Evolutionary conservation across 2,329 filamentous ascomycete genomes (phyloP).

Genomic region (Pestalotiopsis sp.): DNA sequence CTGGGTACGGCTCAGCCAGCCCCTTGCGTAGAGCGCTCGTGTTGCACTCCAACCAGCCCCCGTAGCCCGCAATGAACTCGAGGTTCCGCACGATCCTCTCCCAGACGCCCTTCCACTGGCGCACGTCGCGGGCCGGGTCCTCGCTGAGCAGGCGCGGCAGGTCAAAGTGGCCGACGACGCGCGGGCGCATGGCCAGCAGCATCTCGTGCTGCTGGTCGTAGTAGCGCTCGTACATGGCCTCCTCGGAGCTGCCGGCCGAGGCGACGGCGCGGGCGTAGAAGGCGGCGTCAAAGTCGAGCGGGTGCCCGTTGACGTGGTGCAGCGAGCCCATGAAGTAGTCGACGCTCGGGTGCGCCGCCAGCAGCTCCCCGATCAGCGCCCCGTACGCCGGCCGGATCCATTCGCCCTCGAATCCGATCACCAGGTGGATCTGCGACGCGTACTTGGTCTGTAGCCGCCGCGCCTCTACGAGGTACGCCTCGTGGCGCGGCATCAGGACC

Average conservation of each 20-base stretch:
- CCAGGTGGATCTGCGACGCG: slow-evolving; percentile 70
- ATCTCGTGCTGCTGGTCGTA: slow-evolving; percentile 88
- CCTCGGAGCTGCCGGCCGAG: slow-evolving; percentile 53
- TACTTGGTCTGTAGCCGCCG: slow-evolving; percentile 73
- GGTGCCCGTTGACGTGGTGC: slow-evolving; percentile 84
- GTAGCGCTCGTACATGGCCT: slow-evolving; percentile 78
- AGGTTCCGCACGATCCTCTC: slow-evolving; percentile 74
- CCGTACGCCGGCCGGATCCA: slow-evolving; percentile 77
- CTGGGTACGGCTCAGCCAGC: slow-evolving; percentile 87
- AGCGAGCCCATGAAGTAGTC: slow-evolving; percentile 94
- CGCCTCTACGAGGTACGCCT: slow-evolving; percentile 77
- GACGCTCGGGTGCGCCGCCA: slow-evolving; percentile 61
- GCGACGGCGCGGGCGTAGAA: slow-evolving; percentile 69
- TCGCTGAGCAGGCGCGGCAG: slow-evolving; percentile 81
- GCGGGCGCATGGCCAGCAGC: slow-evolving; percentile 72
- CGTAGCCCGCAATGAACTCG: slow-evolving; percentile 69
- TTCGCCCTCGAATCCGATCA: slow-evolving; percentile 91
- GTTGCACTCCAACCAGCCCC: slow-evolving; percentile 88
- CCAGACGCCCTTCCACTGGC: slow-evolving; percentile 70
- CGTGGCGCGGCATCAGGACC: slow-evolving; percentile 59
- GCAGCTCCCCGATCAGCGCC: slow-evolving; percentile 59
- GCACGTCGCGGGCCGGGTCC: slow-evolving; percentile 65
- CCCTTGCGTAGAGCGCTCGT: slow-evolving; percentile 87
- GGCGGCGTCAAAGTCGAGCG: slow-evolving; percentile 82
- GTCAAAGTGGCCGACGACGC: slow-evolving; percentile 92